Evolutionary conservation across 805 yeast genomes (phyloP), one percentile per base, ranked within the genome.

Genomic region (Yarrowia deformans): DNA sequence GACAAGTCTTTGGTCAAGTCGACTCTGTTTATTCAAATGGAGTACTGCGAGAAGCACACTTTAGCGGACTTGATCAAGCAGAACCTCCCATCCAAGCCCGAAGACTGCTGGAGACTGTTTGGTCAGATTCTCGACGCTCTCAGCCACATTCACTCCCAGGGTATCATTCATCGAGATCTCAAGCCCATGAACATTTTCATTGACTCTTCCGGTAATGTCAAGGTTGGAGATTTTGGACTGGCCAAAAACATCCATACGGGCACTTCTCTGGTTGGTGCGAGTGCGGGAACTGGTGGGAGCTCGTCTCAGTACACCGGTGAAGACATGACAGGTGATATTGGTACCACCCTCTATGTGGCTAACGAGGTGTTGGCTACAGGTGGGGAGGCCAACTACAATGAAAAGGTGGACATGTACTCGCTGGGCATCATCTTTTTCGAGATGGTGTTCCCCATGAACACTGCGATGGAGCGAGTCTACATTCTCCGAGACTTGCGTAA

Each of bases 101-200:
- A 86, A 70, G 96, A 91, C 73, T 94, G 93, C 75, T 95, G 98
- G 97, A 82, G 97, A 70, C 81, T 94, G 5, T 84, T 95, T 72
- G 83, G 97, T 54, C 98, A 94, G 76, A 85, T 93, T 3, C 79
- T 93, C 32, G 98, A 94, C 74, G 99, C 97, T 0, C 83, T 95
- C 54, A 87, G 90, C 14, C 95, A 94, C 76, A 93, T 95, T 58
- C 99, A 95, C 75, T 84, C 92, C 0, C 96, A 91, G 76, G 97
- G 98, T 0, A 93, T 94, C 63, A 93, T 95, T 71, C 99, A 95
- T 79, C 84, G 99, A 70, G 99, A 95, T 77, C 83, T 95, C 73
- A 95, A 95, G 77, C 98, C 99, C 0, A 90, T 91, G 84, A 95
- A 95, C 77, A 91, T 95, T 76, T 95, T 95, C 81, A 93, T 95